Evolutionary conservation across 1,284 basidiomycete genomes (phyloP).

Genomic region (Ceratobasidium papillatum): DNA sequence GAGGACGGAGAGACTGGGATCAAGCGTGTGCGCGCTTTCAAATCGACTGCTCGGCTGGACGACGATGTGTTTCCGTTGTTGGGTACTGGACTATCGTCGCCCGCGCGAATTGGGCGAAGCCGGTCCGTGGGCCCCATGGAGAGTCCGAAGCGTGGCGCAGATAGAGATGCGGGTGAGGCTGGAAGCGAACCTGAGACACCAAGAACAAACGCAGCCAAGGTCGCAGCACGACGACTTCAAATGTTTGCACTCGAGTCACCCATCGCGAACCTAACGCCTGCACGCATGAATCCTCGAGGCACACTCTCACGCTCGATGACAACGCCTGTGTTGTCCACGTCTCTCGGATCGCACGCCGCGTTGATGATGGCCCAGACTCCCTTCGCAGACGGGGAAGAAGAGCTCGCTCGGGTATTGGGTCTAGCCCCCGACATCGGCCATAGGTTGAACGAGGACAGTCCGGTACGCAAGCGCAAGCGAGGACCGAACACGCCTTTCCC

Average conservation of each 20-base stretch:
- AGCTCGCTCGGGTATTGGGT: conserved; percentile 36
- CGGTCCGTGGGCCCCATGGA: conserved; percentile 19
- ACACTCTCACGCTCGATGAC: conserved; percentile 32
- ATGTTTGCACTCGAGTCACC: conserved; percentile 39
- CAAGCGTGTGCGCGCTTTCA: conserved; percentile 36
- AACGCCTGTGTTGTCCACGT: conserved; percentile 27
- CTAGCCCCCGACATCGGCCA: conserved; percentile 35
- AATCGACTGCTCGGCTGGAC: conserved; percentile 29
- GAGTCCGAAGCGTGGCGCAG: conserved; percentile 23
- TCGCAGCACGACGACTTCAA: conserved; percentile 35
- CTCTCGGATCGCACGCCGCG: conserved; percentile 22
- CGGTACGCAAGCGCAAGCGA: conserved; percentile 32
- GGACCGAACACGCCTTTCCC: conserved; percentile 36
- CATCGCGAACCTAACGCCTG: conserved; percentile 31
- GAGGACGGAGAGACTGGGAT: conserved; percentile 27
- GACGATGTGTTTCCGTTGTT: conserved; percentile 31
- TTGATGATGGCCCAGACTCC: conserved; percentile 30
- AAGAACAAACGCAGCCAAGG: conserved; percentile 38
- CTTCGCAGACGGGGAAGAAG: conserved; percentile 34
- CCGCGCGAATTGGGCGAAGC: conserved; percentile 15
- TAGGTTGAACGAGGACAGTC: conserved; percentile 25
- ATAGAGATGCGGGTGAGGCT: conserved; percentile 9
- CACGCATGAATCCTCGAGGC: conserved; percentile 11
- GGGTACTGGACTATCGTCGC: conserved; percentile 21
- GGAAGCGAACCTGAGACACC: conserved; percentile 39